Evolutionary conservation across 208 protist species (phyloP).

Genomic region (Crithidia acanthocephali): DNA sequence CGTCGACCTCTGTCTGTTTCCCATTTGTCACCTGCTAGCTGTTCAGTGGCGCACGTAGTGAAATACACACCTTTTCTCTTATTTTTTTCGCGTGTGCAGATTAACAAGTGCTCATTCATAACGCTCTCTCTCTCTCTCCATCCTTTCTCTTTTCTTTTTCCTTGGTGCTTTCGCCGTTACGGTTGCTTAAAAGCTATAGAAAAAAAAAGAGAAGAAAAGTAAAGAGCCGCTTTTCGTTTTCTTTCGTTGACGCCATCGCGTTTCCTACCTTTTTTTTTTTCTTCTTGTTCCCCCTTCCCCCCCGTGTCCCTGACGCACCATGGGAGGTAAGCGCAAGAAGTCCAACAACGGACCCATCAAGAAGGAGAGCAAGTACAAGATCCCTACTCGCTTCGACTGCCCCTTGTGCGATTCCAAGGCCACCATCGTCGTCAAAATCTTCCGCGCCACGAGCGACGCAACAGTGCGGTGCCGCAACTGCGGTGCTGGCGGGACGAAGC

Average conservation of each 20-base stretch:
- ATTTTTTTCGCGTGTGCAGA: too few species aligned
- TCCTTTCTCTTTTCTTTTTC: neutral
- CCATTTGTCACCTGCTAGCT: too few species aligned
- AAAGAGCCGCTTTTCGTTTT: too few species aligned
- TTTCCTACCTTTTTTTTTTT: neutral
- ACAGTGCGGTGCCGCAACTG: constrained; percentile 78
- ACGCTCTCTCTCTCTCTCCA: too few species aligned
- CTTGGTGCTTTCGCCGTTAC: too few species aligned
- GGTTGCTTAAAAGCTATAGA: too few species aligned
- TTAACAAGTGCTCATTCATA: too few species aligned
- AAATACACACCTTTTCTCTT: too few species aligned
- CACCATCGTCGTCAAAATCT: constrained; percentile 75
- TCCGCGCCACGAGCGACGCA: constrained; percentile 51
- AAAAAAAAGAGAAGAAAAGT: too few species aligned
- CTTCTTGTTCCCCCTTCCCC: neutral
- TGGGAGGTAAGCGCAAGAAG: constrained; percentile 89
- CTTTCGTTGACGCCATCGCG: too few species aligned
- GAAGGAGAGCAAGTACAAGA: constrained; percentile 94
- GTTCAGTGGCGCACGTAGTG: too few species aligned
- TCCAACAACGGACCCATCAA: constrained; percentile 77
- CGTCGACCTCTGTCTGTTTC: too few species aligned
- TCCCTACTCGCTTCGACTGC: constrained; percentile 88
- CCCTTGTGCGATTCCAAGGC: constrained; percentile 87
- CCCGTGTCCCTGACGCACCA: constrained; percentile 14
- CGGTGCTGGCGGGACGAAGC: constrained; percentile 43